A percentile compares a stretch with the other conserved stretches of the same genome.
Evolutionary conservation across 1,139 yeast species (phyloP).

Genomic region (Taphrina sp.): DNA sequence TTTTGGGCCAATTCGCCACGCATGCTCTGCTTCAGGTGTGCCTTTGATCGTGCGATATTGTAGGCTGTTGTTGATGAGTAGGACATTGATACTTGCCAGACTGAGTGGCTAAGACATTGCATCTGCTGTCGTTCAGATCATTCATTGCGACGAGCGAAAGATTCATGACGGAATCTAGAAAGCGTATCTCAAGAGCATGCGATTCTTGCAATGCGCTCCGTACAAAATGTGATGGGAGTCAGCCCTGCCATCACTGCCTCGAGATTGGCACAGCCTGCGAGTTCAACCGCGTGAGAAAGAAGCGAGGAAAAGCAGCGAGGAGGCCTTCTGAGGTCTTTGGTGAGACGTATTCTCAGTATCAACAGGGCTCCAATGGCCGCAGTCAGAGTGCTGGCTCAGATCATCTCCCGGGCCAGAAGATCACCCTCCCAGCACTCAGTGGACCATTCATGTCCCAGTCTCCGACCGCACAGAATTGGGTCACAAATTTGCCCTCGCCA

Average conservation of each 20-base stretch:
- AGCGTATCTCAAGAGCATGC: slow-evolving; percentile 47
- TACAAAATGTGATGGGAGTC: slow-evolving; percentile 22
- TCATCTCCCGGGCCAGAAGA: neutral
- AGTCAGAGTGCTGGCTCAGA: neutral
- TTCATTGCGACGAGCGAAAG: too few species aligned
- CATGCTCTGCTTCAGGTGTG: too few species aligned
- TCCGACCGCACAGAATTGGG: slow-evolving; percentile 2
- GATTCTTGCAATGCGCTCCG: slow-evolving; percentile 45
- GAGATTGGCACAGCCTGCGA: slow-evolving; percentile 23
- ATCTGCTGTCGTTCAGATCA: too few species aligned
- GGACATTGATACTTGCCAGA: too few species aligned
- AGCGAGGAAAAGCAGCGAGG: slow-evolving; percentile 29
- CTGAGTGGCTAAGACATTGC: too few species aligned
- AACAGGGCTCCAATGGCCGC: neutral
- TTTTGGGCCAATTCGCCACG: too few species aligned
- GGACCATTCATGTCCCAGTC: neutral
- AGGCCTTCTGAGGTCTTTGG: neutral
- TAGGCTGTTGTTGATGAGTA: too few species aligned
- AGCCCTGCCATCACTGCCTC: slow-evolving; percentile 23
- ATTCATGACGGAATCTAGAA: slow-evolving; percentile 33
- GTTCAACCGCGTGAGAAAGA: slow-evolving; percentile 24
- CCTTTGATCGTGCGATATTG: too few species aligned
- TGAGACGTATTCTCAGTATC: slow-evolving; percentile 2
- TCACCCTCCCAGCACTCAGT: neutral
- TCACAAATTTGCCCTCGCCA: slow-evolving; percentile 5